Percentiles rank a stretch among this genome's conserved stretches.
phyloP scores from a whole-genome alignment of 108 stramenopile genomes.

The Fragilariopsis cylindrus region DNA sequence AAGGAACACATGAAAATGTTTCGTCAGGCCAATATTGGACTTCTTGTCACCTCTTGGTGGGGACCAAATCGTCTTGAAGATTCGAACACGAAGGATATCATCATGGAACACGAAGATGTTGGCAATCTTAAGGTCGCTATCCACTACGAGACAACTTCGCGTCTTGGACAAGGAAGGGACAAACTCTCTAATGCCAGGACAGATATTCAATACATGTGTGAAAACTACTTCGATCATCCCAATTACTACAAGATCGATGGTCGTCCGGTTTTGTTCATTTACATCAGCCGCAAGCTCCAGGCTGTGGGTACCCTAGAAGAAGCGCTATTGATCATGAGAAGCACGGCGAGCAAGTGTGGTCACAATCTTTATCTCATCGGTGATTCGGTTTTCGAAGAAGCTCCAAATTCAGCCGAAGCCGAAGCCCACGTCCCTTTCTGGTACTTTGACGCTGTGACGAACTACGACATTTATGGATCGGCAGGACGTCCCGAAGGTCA shows the following conservation, averaged over 20 bases:
- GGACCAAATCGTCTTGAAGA: constrained; percentile 34
- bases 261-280: constrained; percentile 39
- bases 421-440: constrained; percentile 21
- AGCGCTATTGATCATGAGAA: constrained; percentile 21
- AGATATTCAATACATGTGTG: constrained; percentile 24
- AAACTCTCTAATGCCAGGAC: constrained; percentile 14
- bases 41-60: constrained; percentile 48
- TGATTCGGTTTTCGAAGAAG: constrained; percentile 22
- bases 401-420: constrained; percentile 3
- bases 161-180: constrained; percentile 15
- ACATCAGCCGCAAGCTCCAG: constrained; percentile 28
- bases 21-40: constrained; percentile 30
- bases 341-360: constrained; percentile 16
- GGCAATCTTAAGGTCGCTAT: constrained; percentile 41
- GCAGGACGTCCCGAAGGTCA: constrained; percentile 24
- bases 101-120: constrained; percentile 20
- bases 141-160: constrained; percentile 40
- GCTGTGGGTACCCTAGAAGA: constrained; percentile 22
- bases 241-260: constrained; percentile 42
- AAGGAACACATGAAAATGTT: constrained; percentile 31
- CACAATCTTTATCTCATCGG: constrained; percentile 39
- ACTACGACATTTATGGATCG: constrained; percentile 43
- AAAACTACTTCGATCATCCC: constrained; percentile 38
- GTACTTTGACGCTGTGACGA: constrained; percentile 47
- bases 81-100: constrained; percentile 30